Percentiles rank a stretch among this genome's conserved stretches.
phyloP scores from a whole-genome alignment of 139 green algal genomes.

The Chloropicon primus region DNA sequence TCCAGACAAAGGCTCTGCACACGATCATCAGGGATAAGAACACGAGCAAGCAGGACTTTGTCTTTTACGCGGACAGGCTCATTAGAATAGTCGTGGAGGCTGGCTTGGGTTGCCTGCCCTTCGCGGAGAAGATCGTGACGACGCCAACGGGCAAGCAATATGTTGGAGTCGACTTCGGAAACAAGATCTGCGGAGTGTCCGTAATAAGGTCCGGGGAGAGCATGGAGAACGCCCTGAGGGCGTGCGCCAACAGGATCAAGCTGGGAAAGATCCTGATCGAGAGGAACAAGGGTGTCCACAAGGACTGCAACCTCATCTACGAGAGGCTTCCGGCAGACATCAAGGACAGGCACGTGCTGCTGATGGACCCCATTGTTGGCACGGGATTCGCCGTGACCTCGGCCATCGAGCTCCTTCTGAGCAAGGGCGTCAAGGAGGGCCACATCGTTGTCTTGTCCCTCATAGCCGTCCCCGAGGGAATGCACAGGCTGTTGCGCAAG shows the following conservation, averaged over 20 bases:
- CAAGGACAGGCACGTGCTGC: constrained; percentile 71
- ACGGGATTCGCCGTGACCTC: constrained; percentile 47
- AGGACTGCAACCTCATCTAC: constrained; percentile 34
- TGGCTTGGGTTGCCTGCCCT: constrained; percentile 82
- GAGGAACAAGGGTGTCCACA: constrained; percentile 15
- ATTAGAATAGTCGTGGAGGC: constrained; percentile 55
- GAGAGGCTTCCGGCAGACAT: constrained; percentile 95
- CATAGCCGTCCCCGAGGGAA: constrained; percentile 82
- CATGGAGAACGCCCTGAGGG: constrained; percentile 93
- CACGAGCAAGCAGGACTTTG: constrained; percentile 79
- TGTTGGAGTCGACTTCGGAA: constrained; percentile 89
- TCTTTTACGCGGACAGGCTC: constrained; percentile 77
- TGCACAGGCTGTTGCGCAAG: constrained; percentile 51
- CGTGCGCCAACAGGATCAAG: constrained; percentile 96
- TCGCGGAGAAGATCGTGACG: constrained; percentile 67
- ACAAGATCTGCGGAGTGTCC: constrained; percentile 83
- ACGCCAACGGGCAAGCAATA: constrained; percentile 75
- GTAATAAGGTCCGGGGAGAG: constrained; percentile 84
- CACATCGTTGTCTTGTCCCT: constrained; percentile 87
- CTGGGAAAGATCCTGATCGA: constrained; percentile 97
- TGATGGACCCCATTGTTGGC: constrained; percentile 88
- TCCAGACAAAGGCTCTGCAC: constrained; percentile 81
- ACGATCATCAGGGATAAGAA: constrained; percentile 81
- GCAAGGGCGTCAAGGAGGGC: constrained; percentile 67
- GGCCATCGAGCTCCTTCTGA: constrained; percentile 58